A percentile compares a stretch with the other conserved stretches of the same genome.
phyloP scores from a whole-genome alignment of 352 stramenopile genomes.

The Pilasporangium apinafurcum region DNA sequence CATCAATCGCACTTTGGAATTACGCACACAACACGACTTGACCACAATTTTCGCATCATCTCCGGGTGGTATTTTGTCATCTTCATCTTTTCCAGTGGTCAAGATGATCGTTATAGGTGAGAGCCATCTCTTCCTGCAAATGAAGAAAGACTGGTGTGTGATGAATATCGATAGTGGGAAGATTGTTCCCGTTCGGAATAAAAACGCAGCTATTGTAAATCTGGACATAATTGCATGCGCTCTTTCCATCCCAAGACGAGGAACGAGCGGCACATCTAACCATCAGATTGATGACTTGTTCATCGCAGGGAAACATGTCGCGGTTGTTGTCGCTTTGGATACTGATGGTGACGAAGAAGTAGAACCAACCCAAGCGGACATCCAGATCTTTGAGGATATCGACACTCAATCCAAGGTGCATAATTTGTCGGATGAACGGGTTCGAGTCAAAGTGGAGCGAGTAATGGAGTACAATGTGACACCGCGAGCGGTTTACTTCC shows the following conservation, averaged over 20 bases:
- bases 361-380: conserved; percentile 2
- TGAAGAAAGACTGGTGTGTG: conserved; percentile 61
- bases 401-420: conserved; percentile 11
- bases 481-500: conserved; percentile 34
- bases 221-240: conserved; percentile 25
- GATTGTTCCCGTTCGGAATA: conserved; percentile 16
- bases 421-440: conserved; percentile 28
- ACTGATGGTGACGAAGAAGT: conserved; percentile 12
- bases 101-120: conserved; percentile 58
- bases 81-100: conserved; percentile 24
- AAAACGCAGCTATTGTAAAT: conserved; percentile 21
- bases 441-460: conserved; percentile 40
- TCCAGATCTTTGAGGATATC: conserved; percentile 1
- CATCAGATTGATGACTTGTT: conserved; percentile 41
- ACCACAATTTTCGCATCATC: conserved; percentile 7
- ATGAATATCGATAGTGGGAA: conserved; percentile 59
- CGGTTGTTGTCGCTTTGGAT: conserved; percentile 36
- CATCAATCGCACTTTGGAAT: conserved; percentile 33
- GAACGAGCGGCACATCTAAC: conserved; percentile 13
- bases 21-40: conserved; percentile 59
- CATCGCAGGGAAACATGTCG: conserved; percentile 49
- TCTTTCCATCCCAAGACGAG: conserved; percentile 30
- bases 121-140: conserved; percentile 54
- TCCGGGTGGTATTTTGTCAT: conserved; percentile 6
- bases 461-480: conserved; percentile 39